Evolutionary conservation across 176 grass and related monocot genomes (phyloP), one percentile per base, ranked within the genome.

Genomic region (Oryza nivara): DNA sequence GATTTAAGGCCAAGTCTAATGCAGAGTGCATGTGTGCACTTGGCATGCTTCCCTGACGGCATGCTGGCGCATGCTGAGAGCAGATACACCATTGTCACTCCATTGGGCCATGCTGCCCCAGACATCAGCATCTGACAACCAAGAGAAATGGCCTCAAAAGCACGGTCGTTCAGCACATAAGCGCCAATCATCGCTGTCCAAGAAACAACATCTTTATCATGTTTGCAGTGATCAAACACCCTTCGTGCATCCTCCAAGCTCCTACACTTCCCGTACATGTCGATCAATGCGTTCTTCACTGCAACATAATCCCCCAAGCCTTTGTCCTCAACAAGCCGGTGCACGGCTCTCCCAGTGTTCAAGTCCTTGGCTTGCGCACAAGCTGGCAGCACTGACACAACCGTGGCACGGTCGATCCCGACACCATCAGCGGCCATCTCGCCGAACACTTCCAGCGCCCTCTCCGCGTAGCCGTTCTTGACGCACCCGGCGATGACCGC

Each of bases 201-300:
- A 46, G 87, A 87, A 49, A 94, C 64, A 32, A 94, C 82, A 84
- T 94, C 83, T 47, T 49, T 94, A 17, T 86, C 75, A 73, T 75
- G 77, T 34, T 36, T 74, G 7, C 43, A 78, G 9, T 68, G 75
- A 3, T 88, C 85, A 43, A 94, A 94, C 11, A 92, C 79, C 52
- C 46, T 85, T 3, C 71, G 54, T 51, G 92, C 88, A 41, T 92
- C 90, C 43, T 82, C 70, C 75, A 94, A 70, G 44, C 75, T 86
- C 79, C 82, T 85, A 3, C 92, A 94, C 61, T 90, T 94, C 5
- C 90, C 88, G 10, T 95, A 95, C 93, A 95, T 95, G 51, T 95
- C 90, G 7, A 95, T 84, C 82, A 95, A 70, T 12, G 90, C 80
- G 11, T 92, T 92, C 58, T 81, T 82, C 48, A 95, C 93, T 3